A percentile compares a stretch with the other conserved stretches of the same genome.
Conservation (phyloP, 176 grass and related monocot genomes). For the Oryza australiensis region DNA sequence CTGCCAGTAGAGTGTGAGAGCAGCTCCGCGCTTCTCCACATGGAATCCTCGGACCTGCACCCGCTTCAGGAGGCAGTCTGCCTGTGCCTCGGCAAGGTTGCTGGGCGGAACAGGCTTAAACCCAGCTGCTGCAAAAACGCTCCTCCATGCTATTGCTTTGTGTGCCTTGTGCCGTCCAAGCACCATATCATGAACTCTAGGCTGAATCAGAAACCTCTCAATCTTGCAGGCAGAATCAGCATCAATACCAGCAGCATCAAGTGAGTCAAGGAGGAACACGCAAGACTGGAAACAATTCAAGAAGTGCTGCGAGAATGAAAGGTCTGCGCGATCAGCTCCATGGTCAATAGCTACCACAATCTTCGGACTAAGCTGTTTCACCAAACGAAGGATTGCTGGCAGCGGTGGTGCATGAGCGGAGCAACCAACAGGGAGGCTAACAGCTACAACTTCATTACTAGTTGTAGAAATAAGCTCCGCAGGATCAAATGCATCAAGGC, state of each 20-base stretch:
- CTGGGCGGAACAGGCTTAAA: constrained; percentile 60
- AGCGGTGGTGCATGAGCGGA: constrained; percentile 51
- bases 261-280: constrained; percentile 77
- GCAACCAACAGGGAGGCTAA: constrained; percentile 68
- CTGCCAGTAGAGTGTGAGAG: constrained; percentile 76
- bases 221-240: constrained; percentile 66
- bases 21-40: constrained; percentile 67
- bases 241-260: constrained; percentile 70
- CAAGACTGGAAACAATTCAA: constrained; percentile 77
- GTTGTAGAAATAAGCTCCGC: constrained; percentile 41
- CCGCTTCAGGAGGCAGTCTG: constrained; percentile 76
- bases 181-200: constrained; percentile 63
- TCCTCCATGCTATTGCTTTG: constrained; percentile 63
- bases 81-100: constrained; percentile 72
- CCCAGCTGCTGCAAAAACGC: constrained; percentile 60
- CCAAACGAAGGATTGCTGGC: constrained; percentile 54
- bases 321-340: constrained; percentile 68
- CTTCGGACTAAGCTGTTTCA: constrained; percentile 79
- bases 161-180: constrained; percentile 52
- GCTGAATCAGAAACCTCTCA: constrained; percentile 75
- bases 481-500: constrained; percentile 57
- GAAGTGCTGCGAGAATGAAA: constrained; percentile 74
- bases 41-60: constrained; percentile 86
- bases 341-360: constrained; percentile 76
- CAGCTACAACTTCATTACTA: constrained; percentile 61